phyloP scores from a whole-genome alignment of 78 protist species.

The Speleostelium caveatum region DNA sequence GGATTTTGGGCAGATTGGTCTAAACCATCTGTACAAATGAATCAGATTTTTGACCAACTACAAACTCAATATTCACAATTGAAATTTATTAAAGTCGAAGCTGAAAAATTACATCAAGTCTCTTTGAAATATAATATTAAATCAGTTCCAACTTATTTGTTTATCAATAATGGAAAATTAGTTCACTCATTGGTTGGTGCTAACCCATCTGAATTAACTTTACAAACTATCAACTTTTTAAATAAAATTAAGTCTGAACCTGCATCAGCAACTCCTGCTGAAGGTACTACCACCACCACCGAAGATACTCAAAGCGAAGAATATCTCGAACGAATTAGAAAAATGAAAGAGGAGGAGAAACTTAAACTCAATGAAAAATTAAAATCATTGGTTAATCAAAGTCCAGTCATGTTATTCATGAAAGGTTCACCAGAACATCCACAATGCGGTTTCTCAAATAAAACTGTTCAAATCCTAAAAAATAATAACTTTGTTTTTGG shows the following conservation, averaged over 20 bases:
- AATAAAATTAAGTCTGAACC: neutral
- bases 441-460: slow-evolving; percentile 93
- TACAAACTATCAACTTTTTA: slow-evolving; percentile 23
- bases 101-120: slow-evolving; percentile 80
- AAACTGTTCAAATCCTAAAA: slow-evolving; percentile 83
- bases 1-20: slow-evolving; percentile 92
- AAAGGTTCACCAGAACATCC: slow-evolving; percentile 93
- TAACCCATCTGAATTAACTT: slow-evolving; percentile 46
- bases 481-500: slow-evolving; percentile 59
- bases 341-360: slow-evolving; percentile 41
- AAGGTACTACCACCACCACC: neutral
- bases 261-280: neutral
- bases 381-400: slow-evolving; percentile 39
- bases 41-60: slow-evolving; percentile 79
- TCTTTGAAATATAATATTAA: slow-evolving; percentile 74
- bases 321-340: slow-evolving; percentile 15
- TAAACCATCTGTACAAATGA: slow-evolving; percentile 82
- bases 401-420: slow-evolving; percentile 91
- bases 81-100: slow-evolving; percentile 83
- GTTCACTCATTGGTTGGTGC: slow-evolving; percentile 62
- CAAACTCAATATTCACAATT: slow-evolving; percentile 49
- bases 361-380: slow-evolving; percentile 67
- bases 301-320: neutral
- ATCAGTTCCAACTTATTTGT: slow-evolving; percentile 84
- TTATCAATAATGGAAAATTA: slow-evolving; percentile 24